Evolutionary conservation across 257 asterid genomes (phyloP), one percentile per base, ranked within the genome.

Genomic region (Knoxia roxburghii): DNA sequence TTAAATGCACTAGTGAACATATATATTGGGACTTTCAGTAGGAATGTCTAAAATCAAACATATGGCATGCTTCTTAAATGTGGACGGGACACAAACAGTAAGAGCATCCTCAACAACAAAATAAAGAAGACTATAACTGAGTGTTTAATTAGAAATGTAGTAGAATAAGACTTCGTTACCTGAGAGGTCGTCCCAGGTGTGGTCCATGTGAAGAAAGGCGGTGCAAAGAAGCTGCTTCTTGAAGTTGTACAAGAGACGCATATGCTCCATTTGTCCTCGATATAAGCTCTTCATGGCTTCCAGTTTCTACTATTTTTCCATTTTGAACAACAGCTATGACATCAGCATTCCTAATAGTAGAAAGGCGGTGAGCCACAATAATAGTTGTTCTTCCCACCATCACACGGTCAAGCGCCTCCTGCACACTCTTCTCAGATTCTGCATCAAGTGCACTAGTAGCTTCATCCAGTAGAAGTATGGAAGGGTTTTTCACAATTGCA

Each of bases 401-500:
- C 61, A 89, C 96, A 13, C 88, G 95, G 68, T 94, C 98, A 30
- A 94, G 99, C 45, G 99, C 99, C 80, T 88, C 96, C 68, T 94
- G 99, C 74, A 94, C 99, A 24, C 95, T 84, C 71, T 83, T 85
- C 77, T 94, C 99, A 1, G 98, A 90, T 76, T 90, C 99, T 5
- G 98, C 95, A 75, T 94, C 99, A 61, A 90, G 98, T 37, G 99
- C 98, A 69, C 99, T 94, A 0, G 98, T 94, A 14, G 99, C 99
- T 77, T 94, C 99, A 56, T 94, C 99, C 82, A 94, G 70, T 73
- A 94, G 56, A 80, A 94, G 88, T 61, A 90, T 77, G 20, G 95
- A 87, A 13, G 99, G 99, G 52, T 88, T 88, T 72, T 90, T 90
- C 69, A 94, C 96, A 55, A 90, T 84, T 7, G 99, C 96, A 48